phyloP scores from a whole-genome alignment of 2,329 filamentous ascomycete genomes.

The Xylariaceae sp. region DNA sequence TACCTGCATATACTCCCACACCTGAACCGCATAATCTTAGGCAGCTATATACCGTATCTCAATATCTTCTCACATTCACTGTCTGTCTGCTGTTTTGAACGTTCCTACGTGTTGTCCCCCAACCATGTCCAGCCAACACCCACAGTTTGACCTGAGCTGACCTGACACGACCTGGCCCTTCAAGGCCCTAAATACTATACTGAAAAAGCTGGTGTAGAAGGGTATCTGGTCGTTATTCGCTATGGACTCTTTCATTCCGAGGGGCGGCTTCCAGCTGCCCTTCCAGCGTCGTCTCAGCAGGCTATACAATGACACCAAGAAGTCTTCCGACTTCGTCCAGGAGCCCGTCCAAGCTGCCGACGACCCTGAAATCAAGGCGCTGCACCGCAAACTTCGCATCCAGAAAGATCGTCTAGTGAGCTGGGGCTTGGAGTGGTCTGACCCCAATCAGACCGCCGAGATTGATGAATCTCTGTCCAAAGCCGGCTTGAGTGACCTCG shows the following conservation, averaged over 20 bases:
- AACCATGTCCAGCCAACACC: too few relatives aligned
- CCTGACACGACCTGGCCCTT: too few relatives aligned
- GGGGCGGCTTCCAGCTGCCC: conserved; percentile 50
- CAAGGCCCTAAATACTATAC: too few relatives aligned
- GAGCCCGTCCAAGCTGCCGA: conserved; percentile 58
- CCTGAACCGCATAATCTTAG: too few relatives aligned
- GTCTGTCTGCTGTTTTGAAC: too few relatives aligned
- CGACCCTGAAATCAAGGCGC: conserved; percentile 64
- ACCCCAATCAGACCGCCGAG: conserved; percentile 63
- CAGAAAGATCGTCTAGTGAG: conserved; percentile 75
- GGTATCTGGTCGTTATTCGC: neutral
- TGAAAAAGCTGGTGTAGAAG: too few relatives aligned
- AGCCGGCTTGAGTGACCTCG: conserved; percentile 70
- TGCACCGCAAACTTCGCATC: conserved; percentile 74
- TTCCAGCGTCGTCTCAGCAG: conserved; percentile 62
- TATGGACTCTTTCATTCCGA: conserved; percentile 50
- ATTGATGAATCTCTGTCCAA: conserved; percentile 69
- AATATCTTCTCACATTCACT: too few relatives aligned
- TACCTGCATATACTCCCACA: too few relatives aligned
- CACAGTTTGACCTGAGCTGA: too few relatives aligned
- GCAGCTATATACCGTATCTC: too few relatives aligned
- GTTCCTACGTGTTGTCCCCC: too few relatives aligned
- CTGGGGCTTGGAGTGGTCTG: conserved; percentile 80
- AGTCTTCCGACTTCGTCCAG: conserved; percentile 69
- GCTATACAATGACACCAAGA: conserved; percentile 78